A percentile compares a stretch with the other conserved stretches of the same genome.
Evolutionary conservation across 495 filamentous ascomycete genomes (phyloP).

Genomic region (Xylaria venustula): DNA sequence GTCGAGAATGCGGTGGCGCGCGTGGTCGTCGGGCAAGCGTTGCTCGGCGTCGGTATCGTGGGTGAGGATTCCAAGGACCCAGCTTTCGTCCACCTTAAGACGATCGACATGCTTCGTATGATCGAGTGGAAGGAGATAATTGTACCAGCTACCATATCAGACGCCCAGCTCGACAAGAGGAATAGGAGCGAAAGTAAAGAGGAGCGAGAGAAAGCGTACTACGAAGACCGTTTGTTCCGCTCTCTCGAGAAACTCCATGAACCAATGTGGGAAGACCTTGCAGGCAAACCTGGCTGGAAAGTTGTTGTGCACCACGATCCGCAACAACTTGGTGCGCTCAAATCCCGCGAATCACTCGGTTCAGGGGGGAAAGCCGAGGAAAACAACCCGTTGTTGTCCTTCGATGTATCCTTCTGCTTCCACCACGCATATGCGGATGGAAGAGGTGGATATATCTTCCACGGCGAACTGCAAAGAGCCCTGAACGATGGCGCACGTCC

Average conservation of each 20-base stretch:
- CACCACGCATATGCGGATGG: conserved; percentile 35
- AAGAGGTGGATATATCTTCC: conserved; percentile 26
- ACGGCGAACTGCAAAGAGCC: conserved; percentile 24
- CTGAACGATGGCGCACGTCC: conserved; percentile 10
- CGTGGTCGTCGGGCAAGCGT: conserved; percentile 25
- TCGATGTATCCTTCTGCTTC: conserved; percentile 29
- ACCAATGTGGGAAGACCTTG: conserved; percentile 23
- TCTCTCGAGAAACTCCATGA: conserved; percentile 26
- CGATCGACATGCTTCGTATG: conserved; percentile 26
- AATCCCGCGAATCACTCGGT: background rate
- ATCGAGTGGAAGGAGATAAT: conserved; percentile 17
- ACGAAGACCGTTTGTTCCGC: conserved; percentile 18
- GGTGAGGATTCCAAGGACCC: conserved; percentile 27
- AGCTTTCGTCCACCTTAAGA: conserved; percentile 21
- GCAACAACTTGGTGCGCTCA: background rate
- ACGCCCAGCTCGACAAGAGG: background rate
- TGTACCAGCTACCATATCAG: background rate
- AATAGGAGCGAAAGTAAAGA: background rate
- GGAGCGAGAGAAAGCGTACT: background rate
- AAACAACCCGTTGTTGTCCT: background rate
- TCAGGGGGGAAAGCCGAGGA: background rate
- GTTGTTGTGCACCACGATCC: conserved; percentile 20
- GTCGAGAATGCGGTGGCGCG: conserved; percentile 26
- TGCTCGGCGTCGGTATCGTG: conserved; percentile 28
- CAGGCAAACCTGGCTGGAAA: conserved; percentile 30